phyloP scores from a whole-genome alignment of 352 stramenopile species.

The Synura sp. region DNA sequence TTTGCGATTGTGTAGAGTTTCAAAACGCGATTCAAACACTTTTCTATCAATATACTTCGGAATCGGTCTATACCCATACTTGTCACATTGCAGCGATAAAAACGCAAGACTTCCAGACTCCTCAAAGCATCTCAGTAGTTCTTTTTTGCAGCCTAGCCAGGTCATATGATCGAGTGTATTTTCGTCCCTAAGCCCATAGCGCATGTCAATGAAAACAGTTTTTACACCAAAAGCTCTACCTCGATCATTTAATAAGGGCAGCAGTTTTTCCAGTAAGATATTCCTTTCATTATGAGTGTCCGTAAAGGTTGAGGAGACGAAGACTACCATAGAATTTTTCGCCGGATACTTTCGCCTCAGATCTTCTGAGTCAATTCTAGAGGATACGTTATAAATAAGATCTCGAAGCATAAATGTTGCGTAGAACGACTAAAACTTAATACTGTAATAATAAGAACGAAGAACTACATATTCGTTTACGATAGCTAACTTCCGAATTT shows the following conservation, averaged over 20 bases:
- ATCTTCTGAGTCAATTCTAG: too few relatives aligned
- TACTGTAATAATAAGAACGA: too few relatives aligned
- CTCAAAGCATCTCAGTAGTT: neutral
- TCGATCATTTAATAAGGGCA: neutral
- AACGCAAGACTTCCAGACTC: neutral
- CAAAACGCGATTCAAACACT: neutral
- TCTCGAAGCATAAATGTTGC: too few relatives aligned
- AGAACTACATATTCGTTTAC: too few relatives aligned
- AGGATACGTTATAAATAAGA: too few relatives aligned
- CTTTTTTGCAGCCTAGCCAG: neutral
- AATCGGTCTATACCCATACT: slow-evolving; percentile 2
- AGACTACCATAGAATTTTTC: too few relatives aligned
- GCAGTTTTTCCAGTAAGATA: neutral
- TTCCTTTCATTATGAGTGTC: slow-evolving; percentile 7
- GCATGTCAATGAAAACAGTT: neutral
- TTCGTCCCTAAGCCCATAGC: neutral
- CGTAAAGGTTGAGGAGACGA: slow-evolving; percentile 2
- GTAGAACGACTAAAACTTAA: too few relatives aligned
- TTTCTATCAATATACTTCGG: neutral
- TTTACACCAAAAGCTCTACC: neutral
- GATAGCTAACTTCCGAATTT: too few relatives aligned
- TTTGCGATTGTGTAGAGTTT: neutral
- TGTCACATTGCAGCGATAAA: slow-evolving; percentile 9
- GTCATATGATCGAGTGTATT: neutral
- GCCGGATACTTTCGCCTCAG: too few relatives aligned